Percentiles rank a stretch among this genome's conserved stretches.
These are phyloP conservation scores for Termitomyces sp. DNA, from an alignment of 768 basidiomycete genomes.

Conservation along the genomic window DNA sequence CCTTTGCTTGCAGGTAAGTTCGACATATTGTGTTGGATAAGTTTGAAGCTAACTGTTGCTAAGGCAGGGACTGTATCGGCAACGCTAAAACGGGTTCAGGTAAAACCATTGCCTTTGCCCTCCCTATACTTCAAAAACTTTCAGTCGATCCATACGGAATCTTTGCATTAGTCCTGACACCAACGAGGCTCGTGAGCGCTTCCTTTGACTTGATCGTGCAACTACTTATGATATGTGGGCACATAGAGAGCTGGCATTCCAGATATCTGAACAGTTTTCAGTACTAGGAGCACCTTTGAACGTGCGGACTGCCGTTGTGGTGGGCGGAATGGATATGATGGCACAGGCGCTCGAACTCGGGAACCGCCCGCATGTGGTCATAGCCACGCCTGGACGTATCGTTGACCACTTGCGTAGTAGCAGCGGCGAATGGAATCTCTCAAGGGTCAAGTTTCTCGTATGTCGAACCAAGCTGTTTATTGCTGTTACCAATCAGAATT, in stretches of 20 bases:
- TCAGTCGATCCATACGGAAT: constrained; percentile 91
- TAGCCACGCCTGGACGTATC: constrained; percentile 94
- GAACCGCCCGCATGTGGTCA: constrained; percentile 85
- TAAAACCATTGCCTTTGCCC: constrained; percentile 95
- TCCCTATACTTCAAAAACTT: constrained; percentile 90
- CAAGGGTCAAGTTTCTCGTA: constrained; percentile 82
- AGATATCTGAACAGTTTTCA: constrained; percentile 94
- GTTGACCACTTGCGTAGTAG: constrained; percentile 85
- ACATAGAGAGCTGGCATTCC: constrained; percentile 91
- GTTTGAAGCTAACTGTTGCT: neutral
- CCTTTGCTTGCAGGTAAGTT: constrained; percentile 71
- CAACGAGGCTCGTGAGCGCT: constrained; percentile 68
- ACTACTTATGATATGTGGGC: neutral
- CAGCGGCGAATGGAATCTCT: constrained; percentile 79
- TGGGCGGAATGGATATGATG: constrained; percentile 99
- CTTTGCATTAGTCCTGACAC: constrained; percentile 89
- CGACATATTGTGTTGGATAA: neutral
- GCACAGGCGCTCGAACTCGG: constrained; percentile 84
- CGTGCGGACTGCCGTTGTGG: constrained; percentile 81
- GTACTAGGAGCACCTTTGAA: constrained; percentile 83
- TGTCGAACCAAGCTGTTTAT: constrained; percentile 17
- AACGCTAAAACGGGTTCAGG: constrained; percentile 98
- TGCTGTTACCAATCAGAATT: neutral
- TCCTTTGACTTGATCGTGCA: neutral
- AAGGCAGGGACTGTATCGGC: constrained; percentile 95